These are phyloP conservation scores for Fusarium sp. DNA, from an alignment of 2,329 filamentous ascomycete genomes.

Conservation along the genomic window DNA sequence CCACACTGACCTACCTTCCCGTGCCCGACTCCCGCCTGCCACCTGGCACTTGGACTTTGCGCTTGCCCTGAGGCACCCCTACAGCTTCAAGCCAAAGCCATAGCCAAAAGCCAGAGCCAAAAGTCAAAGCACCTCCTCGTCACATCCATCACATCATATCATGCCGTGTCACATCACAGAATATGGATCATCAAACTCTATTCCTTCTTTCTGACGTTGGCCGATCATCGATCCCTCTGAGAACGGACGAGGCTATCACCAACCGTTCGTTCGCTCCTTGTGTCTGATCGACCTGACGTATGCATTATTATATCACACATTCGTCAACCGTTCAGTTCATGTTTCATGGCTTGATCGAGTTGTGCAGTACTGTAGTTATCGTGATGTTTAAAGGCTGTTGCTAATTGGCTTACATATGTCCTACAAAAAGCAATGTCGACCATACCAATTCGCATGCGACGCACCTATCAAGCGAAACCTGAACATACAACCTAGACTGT, in stretches of 20 bases:
- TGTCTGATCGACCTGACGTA: slow-evolving; percentile 1
- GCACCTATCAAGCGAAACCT: background rate
- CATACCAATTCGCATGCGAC: background rate
- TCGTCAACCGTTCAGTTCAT: background rate
- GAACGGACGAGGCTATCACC: background rate
- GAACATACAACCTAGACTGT: background rate
- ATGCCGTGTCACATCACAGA: background rate
- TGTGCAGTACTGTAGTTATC: background rate
- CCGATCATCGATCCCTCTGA: background rate
- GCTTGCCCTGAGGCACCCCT: slow-evolving; percentile 12
- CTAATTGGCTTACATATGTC: background rate
- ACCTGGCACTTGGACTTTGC: background rate
- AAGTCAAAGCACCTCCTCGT: background rate
- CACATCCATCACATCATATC: background rate
- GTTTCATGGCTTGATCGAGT: background rate
- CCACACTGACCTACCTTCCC: background rate
- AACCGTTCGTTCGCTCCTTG: slow-evolving; percentile 5
- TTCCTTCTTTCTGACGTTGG: slow-evolving; percentile 15
- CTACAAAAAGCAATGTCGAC: background rate
- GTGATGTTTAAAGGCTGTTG: background rate
- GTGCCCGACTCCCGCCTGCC: background rate
- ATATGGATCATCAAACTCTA: slow-evolving; percentile 19
- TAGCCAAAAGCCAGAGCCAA: background rate
- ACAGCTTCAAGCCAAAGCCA: background rate
- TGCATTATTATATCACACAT: background rate